Percentiles rank a stretch among this genome's conserved stretches.
Conservation (phyloP, 495 filamentous ascomycete species). For the Poronia punctata region DNA sequence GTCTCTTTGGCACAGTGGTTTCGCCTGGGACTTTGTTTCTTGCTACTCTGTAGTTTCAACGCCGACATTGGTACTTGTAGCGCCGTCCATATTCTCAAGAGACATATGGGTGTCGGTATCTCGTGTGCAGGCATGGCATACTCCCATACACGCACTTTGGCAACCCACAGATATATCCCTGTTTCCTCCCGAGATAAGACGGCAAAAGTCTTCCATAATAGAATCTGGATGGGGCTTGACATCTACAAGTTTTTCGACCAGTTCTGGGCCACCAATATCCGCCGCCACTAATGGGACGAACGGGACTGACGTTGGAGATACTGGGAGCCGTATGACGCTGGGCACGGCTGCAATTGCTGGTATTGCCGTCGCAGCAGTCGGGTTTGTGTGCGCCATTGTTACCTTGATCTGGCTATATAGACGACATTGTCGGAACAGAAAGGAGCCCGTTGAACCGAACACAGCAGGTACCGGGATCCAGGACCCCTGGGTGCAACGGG, state of each 20-base stretch:
- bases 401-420: not conserved
- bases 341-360: not conserved
- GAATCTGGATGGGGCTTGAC: not conserved
- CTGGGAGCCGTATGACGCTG: too few relatives aligned
- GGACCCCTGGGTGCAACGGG: too few relatives aligned
- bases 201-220: not conserved
- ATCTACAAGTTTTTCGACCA: not conserved
- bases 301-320: too few relatives aligned
- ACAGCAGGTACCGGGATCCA: not conserved
- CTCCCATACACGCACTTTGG: not conserved
- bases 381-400: not conserved
- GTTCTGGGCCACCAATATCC: not conserved
- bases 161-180: not conserved
- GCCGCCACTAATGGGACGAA: too few relatives aligned
- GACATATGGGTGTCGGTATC: not conserved
- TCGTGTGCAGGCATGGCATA: not conserved
- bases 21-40: not conserved
- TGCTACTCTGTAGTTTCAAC: slow-evolving; percentile 1
- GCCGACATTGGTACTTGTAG: not conserved
- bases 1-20: not conserved
- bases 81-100: not conserved
- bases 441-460: not conserved
- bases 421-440: not conserved
- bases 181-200: not conserved
- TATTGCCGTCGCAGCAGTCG: not conserved